Evolutionary conservation across 352 stramenopile species (phyloP).

Genomic region (Phytophthora capsici): DNA sequence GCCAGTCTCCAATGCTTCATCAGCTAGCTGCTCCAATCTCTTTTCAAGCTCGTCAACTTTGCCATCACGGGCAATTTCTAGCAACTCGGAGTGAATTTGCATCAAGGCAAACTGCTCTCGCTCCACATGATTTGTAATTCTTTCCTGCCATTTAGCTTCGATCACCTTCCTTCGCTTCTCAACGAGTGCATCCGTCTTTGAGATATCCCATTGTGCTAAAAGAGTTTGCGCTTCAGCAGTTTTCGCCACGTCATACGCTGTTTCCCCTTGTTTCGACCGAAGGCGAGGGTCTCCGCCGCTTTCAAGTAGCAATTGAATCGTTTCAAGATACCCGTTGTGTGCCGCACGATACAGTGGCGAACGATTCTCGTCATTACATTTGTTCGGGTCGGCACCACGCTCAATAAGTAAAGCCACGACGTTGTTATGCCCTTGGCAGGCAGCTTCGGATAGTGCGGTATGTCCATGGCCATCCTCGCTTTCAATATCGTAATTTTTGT

Average conservation of each 20-base stretch:
- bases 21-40: constrained; percentile 71
- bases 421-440: constrained; percentile 80
- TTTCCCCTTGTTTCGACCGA: constrained; percentile 78
- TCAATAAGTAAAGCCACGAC: constrained; percentile 77
- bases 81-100: constrained; percentile 83
- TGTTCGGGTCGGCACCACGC: constrained; percentile 86
- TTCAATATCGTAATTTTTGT: constrained; percentile 91
- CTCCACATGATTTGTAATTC: constrained; percentile 87
- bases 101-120: constrained; percentile 83
- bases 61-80: constrained; percentile 54
- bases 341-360: constrained; percentile 84
- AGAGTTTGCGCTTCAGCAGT: constrained; percentile 61
- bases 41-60: constrained; percentile 59
- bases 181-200: constrained; percentile 71
- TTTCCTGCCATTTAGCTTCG: constrained; percentile 81
- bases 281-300: constrained; percentile 77
- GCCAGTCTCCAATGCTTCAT: constrained; percentile 67
- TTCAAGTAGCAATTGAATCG: constrained; percentile 68
- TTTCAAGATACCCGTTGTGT: constrained; percentile 88
- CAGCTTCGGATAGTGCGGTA: constrained; percentile 87
- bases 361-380: constrained; percentile 83
- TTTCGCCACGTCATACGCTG: constrained; percentile 89
- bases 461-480: constrained; percentile 86
- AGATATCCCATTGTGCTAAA: constrained; percentile 75
- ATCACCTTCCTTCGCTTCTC: constrained; percentile 71